A percentile compares a stretch with the other conserved stretches of the same genome.
Evolutionary conservation across 225 moss, liverwort and hornwort species (phyloP).

Genomic region (Pseudisothecium myosuroides): DNA sequence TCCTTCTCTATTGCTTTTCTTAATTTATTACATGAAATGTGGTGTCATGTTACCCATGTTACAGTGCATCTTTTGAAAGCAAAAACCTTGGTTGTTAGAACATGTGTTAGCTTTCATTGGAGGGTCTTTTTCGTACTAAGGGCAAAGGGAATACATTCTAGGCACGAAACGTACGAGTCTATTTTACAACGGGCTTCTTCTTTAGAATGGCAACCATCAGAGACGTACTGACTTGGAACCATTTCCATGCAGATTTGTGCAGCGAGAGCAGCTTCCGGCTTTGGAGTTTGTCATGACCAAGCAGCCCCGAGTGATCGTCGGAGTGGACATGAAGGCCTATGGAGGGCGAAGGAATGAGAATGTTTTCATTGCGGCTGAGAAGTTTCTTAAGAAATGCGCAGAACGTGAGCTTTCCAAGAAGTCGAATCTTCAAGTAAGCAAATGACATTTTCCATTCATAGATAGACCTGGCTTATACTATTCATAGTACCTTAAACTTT

Average conservation of each 20-base stretch:
- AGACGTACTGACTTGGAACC: neutral
- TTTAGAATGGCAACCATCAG: neutral
- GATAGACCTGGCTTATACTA: too few relatives aligned
- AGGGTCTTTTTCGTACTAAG: neutral
- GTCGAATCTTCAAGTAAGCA: constrained; percentile 30
- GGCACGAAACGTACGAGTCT: too few relatives aligned
- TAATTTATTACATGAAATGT: neutral
- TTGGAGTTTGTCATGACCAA: constrained; percentile 95
- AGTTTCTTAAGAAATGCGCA: constrained; percentile 61
- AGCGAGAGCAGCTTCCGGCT: constrained; percentile 59
- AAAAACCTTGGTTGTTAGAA: neutral
- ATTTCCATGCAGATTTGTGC: constrained; percentile 57
- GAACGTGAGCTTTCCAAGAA: constrained; percentile 36
- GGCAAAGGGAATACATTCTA: neutral
- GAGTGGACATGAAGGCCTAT: constrained; percentile 42
- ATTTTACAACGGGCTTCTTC: neutral
- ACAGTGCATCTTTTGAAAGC: neutral
- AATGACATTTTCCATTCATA: neutral
- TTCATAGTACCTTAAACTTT: neutral
- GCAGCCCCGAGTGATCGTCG: constrained; percentile 64
- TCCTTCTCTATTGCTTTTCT: neutral
- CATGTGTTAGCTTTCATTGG: too few relatives aligned
- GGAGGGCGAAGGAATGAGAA: constrained; percentile 75
- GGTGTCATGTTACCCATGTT: neutral
- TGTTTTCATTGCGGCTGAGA: constrained; percentile 67